Percentiles rank a stretch among this genome's conserved stretches.
These are phyloP conservation scores for Colletotrichum chlorophyti DNA, from an alignment of 2,329 filamentous ascomycete species.

Conservation along the genomic window DNA sequence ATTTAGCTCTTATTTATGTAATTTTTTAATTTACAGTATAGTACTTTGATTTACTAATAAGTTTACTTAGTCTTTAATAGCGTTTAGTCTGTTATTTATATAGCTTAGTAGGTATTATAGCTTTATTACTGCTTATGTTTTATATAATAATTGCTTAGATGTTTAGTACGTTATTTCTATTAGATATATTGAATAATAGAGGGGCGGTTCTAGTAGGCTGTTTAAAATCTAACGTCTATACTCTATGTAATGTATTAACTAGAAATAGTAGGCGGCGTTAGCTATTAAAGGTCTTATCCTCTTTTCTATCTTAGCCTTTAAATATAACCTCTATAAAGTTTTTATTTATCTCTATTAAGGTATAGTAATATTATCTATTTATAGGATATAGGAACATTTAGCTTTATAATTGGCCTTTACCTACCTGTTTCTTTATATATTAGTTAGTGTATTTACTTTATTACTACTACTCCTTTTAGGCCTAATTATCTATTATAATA, in stretches of 20 bases:
- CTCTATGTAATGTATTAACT: background rate
- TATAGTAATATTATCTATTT: conserved; percentile 11
- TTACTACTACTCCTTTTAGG: background rate
- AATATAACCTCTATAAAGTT: conserved; percentile 3
- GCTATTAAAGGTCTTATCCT: background rate
- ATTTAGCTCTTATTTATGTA: background rate
- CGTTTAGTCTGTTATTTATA: background rate
- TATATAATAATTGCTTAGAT: background rate
- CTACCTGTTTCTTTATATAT: conserved; percentile 5
- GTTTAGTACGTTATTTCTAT: background rate
- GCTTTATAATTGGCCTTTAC: background rate
- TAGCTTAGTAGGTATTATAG: background rate
- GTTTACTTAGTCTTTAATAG: background rate
- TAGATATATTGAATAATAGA: background rate
- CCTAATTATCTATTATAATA: background rate
- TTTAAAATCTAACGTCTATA: background rate
- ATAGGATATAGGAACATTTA: conserved; percentile 14
- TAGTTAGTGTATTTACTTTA: background rate
- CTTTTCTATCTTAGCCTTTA: background rate
- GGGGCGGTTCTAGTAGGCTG: background rate
- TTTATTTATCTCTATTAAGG: conserved; percentile 17
- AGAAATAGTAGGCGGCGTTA: background rate
- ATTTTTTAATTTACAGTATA: background rate
- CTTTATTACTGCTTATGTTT: background rate
- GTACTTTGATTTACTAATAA: background rate